Evolutionary conservation across 139 green algal species (phyloP).

Genomic region (Astrephomene gubernaculifera): DNA sequence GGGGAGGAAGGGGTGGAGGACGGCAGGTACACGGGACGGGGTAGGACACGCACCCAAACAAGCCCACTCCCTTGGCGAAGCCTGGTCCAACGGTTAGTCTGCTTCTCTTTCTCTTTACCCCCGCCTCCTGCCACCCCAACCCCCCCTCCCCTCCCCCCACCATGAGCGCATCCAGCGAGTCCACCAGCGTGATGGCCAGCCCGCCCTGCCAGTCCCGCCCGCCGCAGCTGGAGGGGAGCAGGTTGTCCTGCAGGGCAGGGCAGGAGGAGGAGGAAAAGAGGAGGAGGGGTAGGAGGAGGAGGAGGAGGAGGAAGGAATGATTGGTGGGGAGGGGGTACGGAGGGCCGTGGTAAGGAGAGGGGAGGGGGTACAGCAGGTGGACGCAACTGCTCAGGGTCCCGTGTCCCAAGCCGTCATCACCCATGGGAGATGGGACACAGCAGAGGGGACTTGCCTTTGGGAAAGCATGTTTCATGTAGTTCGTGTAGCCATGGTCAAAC

Average conservation of each 20-base stretch:
- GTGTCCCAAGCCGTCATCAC: too few species aligned
- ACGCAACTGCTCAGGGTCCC: too few species aligned
- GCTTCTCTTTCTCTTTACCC: background rate
- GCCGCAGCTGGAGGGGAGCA: constrained; percentile 81
- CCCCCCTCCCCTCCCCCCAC: constrained; percentile 55
- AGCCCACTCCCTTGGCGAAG: too few species aligned
- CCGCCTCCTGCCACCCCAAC: background rate
- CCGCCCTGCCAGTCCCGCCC: constrained; percentile 87
- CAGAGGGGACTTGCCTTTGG: constrained; percentile 65
- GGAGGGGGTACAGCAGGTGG: too few species aligned
- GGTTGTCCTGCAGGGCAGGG: constrained; percentile 80
- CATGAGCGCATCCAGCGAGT: constrained; percentile 87
- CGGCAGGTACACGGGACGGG: too few species aligned
- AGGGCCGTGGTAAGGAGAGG: too few species aligned
- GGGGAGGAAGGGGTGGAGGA: background rate
- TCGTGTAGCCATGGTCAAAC: constrained; percentile 75
- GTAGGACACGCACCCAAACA: too few species aligned
- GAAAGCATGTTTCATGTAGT: constrained; percentile 85
- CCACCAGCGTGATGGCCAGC: constrained; percentile 86
- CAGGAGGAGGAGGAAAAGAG: background rate
- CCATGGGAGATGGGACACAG: too few species aligned
- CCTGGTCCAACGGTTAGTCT: too few species aligned
- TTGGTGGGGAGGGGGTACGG: too few species aligned
- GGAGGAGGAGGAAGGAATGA: background rate
- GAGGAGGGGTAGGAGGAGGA: background rate